These are phyloP conservation scores for Glonium stellatum DNA, from an alignment of 495 filamentous ascomycete genomes.

Conservation along the genomic window DNA sequence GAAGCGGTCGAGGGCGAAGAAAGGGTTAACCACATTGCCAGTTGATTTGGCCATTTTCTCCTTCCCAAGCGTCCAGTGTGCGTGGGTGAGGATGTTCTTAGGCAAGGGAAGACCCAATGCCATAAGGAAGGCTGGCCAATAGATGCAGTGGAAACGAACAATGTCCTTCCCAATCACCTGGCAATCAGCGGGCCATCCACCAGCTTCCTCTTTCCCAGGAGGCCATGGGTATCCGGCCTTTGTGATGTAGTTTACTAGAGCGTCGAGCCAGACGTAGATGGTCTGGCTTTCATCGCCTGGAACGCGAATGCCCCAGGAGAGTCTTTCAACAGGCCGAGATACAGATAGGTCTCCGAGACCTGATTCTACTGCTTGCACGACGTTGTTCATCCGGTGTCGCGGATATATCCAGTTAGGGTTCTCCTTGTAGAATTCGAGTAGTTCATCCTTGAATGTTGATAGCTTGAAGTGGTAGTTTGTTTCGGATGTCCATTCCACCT, in stretches of 20 bases:
- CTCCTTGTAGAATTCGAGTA: conserved; percentile 69
- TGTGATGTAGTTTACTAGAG: conserved; percentile 87
- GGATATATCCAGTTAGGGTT: conserved; percentile 70
- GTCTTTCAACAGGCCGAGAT: conserved; percentile 68
- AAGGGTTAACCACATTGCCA: conserved; percentile 92
- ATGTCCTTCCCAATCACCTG: conserved; percentile 97
- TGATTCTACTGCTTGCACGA: conserved; percentile 59
- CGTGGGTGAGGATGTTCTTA: conserved; percentile 75
- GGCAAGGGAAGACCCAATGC: conserved; percentile 80
- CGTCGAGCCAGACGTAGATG: conserved; percentile 97
- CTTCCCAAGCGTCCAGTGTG: conserved; percentile 85
- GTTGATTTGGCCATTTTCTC: conserved; percentile 94
- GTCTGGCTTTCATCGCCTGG: conserved; percentile 80
- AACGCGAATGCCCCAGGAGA: conserved; percentile 86
- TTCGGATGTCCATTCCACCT: conserved; percentile 94
- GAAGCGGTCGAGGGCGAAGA: conserved; percentile 84
- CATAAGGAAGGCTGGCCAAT: conserved; percentile 95
- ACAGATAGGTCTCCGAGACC: conserved; percentile 81
- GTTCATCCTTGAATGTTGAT: conserved; percentile 64
- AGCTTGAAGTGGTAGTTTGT: conserved; percentile 91
- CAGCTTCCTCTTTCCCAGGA: conserved; percentile 52
- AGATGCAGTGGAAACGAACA: conserved; percentile 89
- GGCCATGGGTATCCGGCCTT: conserved; percentile 76
- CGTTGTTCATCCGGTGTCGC: conserved; percentile 54
- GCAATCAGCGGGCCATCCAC: conserved; percentile 83